These are phyloP conservation scores for Flammula alnicola DNA, from an alignment of 1,284 basidiomycete genomes.

Conservation along the genomic window DNA sequence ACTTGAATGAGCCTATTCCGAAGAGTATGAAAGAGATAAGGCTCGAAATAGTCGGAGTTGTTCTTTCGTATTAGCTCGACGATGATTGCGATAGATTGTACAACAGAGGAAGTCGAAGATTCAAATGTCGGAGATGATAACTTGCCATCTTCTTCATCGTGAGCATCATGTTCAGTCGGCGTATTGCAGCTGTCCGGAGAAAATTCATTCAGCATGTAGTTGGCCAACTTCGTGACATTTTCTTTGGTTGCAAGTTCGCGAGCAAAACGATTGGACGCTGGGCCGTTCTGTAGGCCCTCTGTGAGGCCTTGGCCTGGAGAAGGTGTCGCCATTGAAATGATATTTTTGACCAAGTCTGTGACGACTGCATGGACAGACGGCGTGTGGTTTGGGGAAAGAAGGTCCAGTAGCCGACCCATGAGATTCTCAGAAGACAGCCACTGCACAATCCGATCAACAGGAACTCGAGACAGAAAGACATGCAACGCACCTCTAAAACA, in stretches of 20 bases:
- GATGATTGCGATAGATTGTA: constrained; percentile 88
- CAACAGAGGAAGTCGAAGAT: constrained; percentile 86
- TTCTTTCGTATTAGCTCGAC: constrained; percentile 98
- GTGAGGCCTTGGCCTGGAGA: constrained; percentile 75
- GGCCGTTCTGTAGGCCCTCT: constrained; percentile 67
- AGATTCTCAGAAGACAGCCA: constrained; percentile 91
- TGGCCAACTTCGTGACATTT: constrained; percentile 75
- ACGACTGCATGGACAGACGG: constrained; percentile 87
- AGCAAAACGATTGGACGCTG: constrained; percentile 87
- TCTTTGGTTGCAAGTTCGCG: constrained; percentile 85
- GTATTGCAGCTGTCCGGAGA: constrained; percentile 26
- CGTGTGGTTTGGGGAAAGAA: constrained; percentile 82
- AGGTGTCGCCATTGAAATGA: constrained; percentile 93
- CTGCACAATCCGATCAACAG: constrained; percentile 38
- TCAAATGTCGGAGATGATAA: constrained; percentile 60
- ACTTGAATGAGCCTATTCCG: constrained; percentile 89
- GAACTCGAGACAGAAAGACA: constrained; percentile 28
- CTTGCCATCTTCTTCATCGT: constrained; percentile 26
- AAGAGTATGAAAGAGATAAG: constrained; percentile 95
- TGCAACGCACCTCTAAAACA: constrained; percentile 80
- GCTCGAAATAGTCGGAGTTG: constrained; percentile 99
- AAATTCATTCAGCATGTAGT: constrained; percentile 83
- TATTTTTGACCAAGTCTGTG: constrained; percentile 92
- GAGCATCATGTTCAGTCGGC: constrained; percentile 18
- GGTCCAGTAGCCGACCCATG: constrained; percentile 80